phyloP scores from a whole-genome alignment of 352 stramenopile genomes.

The Phytopythium mirpurense region DNA sequence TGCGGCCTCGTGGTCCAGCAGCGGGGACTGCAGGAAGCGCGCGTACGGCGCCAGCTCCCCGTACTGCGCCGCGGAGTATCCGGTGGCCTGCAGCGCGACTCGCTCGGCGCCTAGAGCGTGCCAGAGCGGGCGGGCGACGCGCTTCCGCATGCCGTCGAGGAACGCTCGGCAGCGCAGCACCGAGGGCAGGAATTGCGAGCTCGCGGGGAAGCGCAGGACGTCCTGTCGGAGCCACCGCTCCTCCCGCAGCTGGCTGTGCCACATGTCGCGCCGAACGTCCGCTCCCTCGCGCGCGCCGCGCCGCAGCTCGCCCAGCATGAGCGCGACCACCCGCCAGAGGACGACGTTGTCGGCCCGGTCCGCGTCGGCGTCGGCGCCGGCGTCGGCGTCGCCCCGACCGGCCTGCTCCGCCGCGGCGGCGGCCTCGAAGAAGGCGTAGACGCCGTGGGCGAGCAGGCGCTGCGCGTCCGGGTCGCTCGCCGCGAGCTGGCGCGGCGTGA shows the following conservation, averaged over 20 bases:
- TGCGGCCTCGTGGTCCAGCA: slow-evolving; percentile 37
- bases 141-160: slow-evolving; percentile 56
- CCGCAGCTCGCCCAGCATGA: slow-evolving; percentile 51
- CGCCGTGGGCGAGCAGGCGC: slow-evolving; percentile 28
- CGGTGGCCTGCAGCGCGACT: neutral
- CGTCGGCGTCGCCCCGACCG: no score
- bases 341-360: slow-evolving; percentile 9
- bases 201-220: slow-evolving; percentile 38
- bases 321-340: slow-evolving; percentile 46
- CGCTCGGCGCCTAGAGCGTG: neutral
- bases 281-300: slow-evolving; percentile 22
- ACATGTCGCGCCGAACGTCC: slow-evolving; percentile 34
- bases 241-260: slow-evolving; percentile 52
- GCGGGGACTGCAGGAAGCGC: slow-evolving; percentile 37
- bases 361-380: neutral
- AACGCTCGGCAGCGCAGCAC: slow-evolving; percentile 45
- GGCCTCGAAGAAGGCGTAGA: slow-evolving; percentile 47
- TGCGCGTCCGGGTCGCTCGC: slow-evolving; percentile 16
- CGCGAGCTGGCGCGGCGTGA: slow-evolving; percentile 43
- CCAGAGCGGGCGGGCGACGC: slow-evolving; percentile 13
- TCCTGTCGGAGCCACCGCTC: slow-evolving; percentile 57
- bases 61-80: neutral
- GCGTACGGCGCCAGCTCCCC: slow-evolving; percentile 49
- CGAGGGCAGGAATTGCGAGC: slow-evolving; percentile 33
- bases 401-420: neutral